phyloP scores from a whole-genome alignment of 306 rosid genomes.

The Vicia villosa region DNA sequence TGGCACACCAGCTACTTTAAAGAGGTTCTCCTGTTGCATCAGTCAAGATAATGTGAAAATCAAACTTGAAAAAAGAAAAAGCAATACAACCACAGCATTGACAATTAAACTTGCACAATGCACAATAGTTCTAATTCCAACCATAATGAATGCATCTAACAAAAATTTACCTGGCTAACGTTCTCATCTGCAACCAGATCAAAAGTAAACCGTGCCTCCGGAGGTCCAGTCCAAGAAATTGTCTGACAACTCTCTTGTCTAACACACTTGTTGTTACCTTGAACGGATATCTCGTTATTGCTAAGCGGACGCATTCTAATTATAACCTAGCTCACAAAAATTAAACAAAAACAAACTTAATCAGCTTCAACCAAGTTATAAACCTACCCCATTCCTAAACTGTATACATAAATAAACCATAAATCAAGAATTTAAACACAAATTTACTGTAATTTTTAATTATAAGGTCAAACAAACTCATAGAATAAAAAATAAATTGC shows the following conservation, averaged over 20 bases:
- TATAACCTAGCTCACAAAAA: constrained; percentile 64
- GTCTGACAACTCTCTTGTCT: constrained; percentile 84
- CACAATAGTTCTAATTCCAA: background rate
- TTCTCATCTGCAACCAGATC: constrained; percentile 96
- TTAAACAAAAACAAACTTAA: constrained; percentile 17
- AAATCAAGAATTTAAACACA: background rate
- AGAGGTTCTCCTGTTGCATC: constrained; percentile 77
- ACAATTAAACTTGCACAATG: background rate
- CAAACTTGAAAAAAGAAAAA: constrained; percentile 8
- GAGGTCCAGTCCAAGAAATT: constrained; percentile 89
- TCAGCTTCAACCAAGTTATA: constrained; percentile 10
- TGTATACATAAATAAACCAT: background rate
- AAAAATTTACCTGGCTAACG: constrained; percentile 76
- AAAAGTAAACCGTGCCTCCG: constrained; percentile 91
- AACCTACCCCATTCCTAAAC: background rate
- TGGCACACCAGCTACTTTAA: constrained; percentile 91
- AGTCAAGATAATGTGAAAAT: constrained; percentile 20
- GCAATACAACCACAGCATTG: background rate
- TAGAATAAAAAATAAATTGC: background rate
- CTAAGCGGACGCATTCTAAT: constrained; percentile 95
- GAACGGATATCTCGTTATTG: constrained; percentile 73
- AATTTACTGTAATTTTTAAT: background rate
- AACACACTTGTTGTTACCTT: constrained; percentile 81
- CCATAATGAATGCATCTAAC: constrained; percentile 1
- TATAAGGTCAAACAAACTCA: background rate